A percentile compares a stretch with the other conserved stretches of the same genome.
These are phyloP conservation scores for Acer negundo DNA, from an alignment of 345 rosid species.

Conservation along the genomic window DNA sequence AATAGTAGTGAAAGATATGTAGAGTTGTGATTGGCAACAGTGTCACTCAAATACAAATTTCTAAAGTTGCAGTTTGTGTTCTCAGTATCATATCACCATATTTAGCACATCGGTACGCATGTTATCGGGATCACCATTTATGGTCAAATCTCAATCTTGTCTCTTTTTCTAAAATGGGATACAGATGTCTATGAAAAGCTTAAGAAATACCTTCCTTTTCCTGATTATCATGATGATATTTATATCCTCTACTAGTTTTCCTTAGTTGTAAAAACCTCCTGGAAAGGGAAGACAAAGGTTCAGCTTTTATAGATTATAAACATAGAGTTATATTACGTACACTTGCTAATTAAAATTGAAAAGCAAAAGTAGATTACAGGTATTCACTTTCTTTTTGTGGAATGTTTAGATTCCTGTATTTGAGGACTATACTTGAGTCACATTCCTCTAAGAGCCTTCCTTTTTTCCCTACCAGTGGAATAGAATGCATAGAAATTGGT, in stretches of 20 bases:
- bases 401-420: not conserved
- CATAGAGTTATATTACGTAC: not conserved
- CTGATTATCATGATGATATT: not conserved
- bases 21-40: not conserved
- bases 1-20: not conserved
- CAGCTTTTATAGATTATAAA: not conserved
- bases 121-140: not conserved
- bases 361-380: not conserved
- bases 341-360: not conserved
- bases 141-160: not conserved
- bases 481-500: no score
- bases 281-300: not conserved
- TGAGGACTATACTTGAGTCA: no score
- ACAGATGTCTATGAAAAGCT: not conserved
- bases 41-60: not conserved
- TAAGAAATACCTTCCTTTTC: not conserved
- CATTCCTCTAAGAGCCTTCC: not conserved
- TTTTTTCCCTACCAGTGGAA: not conserved
- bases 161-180: not conserved
- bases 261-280: not conserved
- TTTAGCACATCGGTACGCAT: not conserved
- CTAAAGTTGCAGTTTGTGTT: not conserved
- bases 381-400: not conserved
- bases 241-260: not conserved
- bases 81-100: not conserved